Conservation (phyloP, 2,329 filamentous ascomycete species). For the Aspergillus caelatus region DNA sequence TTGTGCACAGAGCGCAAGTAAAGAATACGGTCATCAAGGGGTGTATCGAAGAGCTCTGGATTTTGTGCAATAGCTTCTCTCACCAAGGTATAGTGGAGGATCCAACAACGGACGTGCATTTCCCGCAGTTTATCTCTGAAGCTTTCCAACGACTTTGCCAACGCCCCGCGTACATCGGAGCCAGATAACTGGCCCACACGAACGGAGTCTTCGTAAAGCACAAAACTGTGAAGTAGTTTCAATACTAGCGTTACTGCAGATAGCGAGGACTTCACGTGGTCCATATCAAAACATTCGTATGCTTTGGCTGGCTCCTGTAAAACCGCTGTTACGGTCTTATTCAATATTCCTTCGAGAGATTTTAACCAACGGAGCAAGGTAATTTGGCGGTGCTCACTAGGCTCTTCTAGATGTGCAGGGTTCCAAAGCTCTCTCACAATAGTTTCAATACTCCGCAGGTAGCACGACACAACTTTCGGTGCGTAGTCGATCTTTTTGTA, state of each 20-base stretch:
- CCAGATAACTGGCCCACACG: conserved; percentile 71
- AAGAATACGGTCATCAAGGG: conserved; percentile 74
- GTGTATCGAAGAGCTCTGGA: conserved; percentile 63
- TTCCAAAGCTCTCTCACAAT: conserved; percentile 71
- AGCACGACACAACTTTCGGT: conserved; percentile 86
- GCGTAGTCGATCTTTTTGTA: conserved; percentile 82
- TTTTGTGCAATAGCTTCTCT: conserved; percentile 74
- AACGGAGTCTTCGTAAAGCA: conserved; percentile 84
- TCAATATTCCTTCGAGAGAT: conserved; percentile 75
- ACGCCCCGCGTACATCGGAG: conserved; percentile 57
- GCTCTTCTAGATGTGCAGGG: conserved; percentile 57
- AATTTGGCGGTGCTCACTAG: conserved; percentile 67
- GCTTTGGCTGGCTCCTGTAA: conserved; percentile 65
- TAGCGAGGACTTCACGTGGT: conserved; percentile 74
- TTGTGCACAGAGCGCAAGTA: conserved; percentile 82
- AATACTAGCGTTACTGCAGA: conserved; percentile 71
- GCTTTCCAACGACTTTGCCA: conserved; percentile 44
- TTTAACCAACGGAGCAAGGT: conserved; percentile 76
- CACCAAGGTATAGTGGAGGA: conserved; percentile 78
- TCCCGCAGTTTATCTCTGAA: conserved; percentile 76
- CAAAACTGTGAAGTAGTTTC: conserved; percentile 75
- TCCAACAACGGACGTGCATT: conserved; percentile 86
- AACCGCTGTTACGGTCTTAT: conserved; percentile 69
- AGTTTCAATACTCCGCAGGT: conserved; percentile 82
- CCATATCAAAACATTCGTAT: conserved; percentile 82